Conservation (phyloP, 23 red algal species). For the Pyropia yezoensis region DNA sequence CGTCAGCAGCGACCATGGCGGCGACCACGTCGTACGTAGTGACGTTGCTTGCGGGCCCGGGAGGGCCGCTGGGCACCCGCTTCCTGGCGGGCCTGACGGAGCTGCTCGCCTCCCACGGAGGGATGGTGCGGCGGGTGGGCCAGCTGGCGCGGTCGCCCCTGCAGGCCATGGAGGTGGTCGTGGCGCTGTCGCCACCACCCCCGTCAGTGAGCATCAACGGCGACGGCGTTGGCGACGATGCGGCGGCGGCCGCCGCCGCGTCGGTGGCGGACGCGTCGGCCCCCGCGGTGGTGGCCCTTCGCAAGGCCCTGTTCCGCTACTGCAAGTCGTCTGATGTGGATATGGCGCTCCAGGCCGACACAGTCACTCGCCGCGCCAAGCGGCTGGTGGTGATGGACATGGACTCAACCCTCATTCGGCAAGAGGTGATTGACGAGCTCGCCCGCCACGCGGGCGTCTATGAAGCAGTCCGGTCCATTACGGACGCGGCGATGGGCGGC, state of each 20-base stretch:
- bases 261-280: slow-evolving; percentile 1
- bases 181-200: too few species aligned
- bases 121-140: too few species aligned
- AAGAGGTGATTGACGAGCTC: slow-evolving; percentile 73
- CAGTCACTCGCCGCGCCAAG: slow-evolving; percentile 12
- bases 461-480: slow-evolving; percentile 24
- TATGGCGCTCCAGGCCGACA: slow-evolving; percentile 31
- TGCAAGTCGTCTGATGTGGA: slow-evolving; percentile 9
- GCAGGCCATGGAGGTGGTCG: too few species aligned
- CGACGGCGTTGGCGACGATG: too few species aligned
- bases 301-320: slow-evolving; percentile 1
- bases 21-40: too few species aligned
- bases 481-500: slow-evolving; percentile 67
- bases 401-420: slow-evolving; percentile 65
- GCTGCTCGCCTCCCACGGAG: too few species aligned
- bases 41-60: too few species aligned
- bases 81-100: too few species aligned
- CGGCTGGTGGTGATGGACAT: slow-evolving; percentile 81
- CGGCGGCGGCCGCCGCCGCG: not conserved
- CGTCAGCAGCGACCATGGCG: too few species aligned
- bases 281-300: slow-evolving; percentile 13
- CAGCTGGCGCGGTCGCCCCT: too few species aligned
- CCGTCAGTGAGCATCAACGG: too few species aligned
- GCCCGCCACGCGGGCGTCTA: slow-evolving; percentile 18
- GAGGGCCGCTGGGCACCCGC: too few species aligned